Evolutionary conservation across 176 grass and related monocot species (phyloP), one percentile per base, ranked within the genome.

Genomic region (Juncus effusus): DNA sequence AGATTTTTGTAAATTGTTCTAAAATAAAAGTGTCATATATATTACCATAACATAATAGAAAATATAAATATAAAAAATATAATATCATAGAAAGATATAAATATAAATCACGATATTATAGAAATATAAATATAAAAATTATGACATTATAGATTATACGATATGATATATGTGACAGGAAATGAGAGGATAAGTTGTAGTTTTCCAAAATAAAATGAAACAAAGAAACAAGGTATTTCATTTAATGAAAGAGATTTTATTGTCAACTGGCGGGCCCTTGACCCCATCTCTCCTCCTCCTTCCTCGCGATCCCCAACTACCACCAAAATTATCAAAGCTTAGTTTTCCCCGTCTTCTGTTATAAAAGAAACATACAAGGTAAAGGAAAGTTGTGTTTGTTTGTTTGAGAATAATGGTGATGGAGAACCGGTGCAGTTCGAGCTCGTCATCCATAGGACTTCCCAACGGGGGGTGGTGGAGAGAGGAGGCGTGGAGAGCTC

Each of bases 401-500:
- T 28, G 19, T 28, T 28, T 44, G 70, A 42, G 69, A 37, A 51
- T 63, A 19, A 14, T 61, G 50, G 75, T 75, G 81, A 62, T 79
- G 78, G 81, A 79, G 78, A 71, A 86, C 64, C 79, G 87, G 77
- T 86, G 83, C 14, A 40, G 68, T 55, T 72, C 68, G 54, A 72
- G 68, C 79, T 80, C 79, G n/a, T 90, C 85, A 72, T 82, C 84
- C 59, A 51, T 85, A 72, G 81, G 11, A 57, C 66, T 74, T 71
- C 19, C 19, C 19, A 75, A 2, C 65, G 41, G 16, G 58, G 77
- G 71, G 4, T 66, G 74, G 69, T 83, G 84, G 79, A 78, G 62
- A 78, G 65, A 72, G 74, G 81, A 84, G 77, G 85, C 82, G 50
- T 81, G 83, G 85, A 58, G 82, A 64, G 93, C 94, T 69, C 94